These are phyloP conservation scores for Venturia asperata DNA, from an alignment of 2,329 filamentous ascomycete genomes.

Conservation along the genomic window DNA sequence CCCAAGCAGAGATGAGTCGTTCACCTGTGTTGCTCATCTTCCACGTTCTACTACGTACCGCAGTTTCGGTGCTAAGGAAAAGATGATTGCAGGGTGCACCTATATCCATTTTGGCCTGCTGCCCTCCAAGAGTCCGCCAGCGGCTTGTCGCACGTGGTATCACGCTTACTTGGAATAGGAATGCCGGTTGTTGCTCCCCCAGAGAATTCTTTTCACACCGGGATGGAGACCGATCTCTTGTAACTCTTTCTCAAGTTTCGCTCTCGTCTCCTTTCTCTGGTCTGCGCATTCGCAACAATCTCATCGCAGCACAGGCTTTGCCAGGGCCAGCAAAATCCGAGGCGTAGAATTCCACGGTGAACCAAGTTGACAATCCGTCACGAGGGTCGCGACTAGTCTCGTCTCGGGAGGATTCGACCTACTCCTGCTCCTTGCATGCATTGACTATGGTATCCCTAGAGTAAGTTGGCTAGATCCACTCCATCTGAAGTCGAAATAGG, in stretches of 20 bases:
- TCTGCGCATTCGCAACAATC: not conserved
- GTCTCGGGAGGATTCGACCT: not conserved
- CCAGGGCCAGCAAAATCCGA: not conserved
- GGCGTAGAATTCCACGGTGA: not conserved
- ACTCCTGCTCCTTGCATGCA: not conserved
- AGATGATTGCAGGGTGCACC: not conserved
- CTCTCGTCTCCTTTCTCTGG: not conserved
- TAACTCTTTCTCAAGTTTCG: not conserved
- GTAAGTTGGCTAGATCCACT: not conserved
- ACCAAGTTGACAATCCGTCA: not conserved
- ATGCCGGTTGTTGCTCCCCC: not conserved
- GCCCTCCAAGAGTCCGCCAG: not conserved
- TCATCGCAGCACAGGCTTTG: not conserved
- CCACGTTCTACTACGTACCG: no score
- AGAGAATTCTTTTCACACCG: not conserved
- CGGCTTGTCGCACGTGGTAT: not conserved
- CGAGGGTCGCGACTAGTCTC: not conserved
- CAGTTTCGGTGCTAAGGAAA: not conserved
- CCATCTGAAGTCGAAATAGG: not conserved
- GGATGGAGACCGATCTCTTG: not conserved
- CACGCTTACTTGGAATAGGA: not conserved
- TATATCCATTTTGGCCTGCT: not conserved
- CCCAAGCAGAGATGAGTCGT: not conserved
- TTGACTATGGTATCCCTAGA: not conserved
- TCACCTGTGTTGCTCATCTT: not conserved